phyloP scores from a whole-genome alignment of 2,329 filamentous ascomycete species.

The Herpotrichia juniperi region DNA sequence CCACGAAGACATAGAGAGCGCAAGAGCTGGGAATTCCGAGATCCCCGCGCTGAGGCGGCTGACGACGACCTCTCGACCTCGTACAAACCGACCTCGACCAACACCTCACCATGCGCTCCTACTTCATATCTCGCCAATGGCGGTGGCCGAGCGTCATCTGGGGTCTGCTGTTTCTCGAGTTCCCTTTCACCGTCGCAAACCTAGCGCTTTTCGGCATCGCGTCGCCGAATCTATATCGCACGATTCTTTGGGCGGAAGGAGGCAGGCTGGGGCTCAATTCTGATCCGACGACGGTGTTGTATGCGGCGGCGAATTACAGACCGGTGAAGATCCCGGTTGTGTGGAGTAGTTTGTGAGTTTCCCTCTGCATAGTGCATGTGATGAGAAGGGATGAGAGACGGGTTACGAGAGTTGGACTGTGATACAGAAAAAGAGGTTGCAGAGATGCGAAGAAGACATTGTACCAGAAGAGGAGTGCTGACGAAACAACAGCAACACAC shows the following conservation, averaged over 20 bases:
- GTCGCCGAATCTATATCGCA: slow-evolving; percentile 74
- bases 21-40: background rate
- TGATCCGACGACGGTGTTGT: slow-evolving; percentile 70
- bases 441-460: slow-evolving; percentile 14
- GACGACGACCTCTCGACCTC: background rate
- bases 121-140: slow-evolving; percentile 64
- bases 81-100: background rate
- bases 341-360: slow-evolving; percentile 74
- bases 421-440: background rate
- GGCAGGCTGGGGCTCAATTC: slow-evolving; percentile 76
- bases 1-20: background rate
- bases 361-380: background rate
- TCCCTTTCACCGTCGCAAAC: slow-evolving; percentile 67
- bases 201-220: slow-evolving; percentile 76
- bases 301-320: slow-evolving; percentile 74
- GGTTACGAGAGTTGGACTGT: slow-evolving; percentile 6
- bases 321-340: slow-evolving; percentile 69
- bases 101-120: slow-evolving; percentile 25
- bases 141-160: slow-evolving; percentile 59
- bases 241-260: slow-evolving; percentile 75
- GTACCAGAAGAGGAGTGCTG: background rate
- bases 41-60: background rate
- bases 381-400: background rate
- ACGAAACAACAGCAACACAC: slow-evolving; percentile 65
- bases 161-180: slow-evolving; percentile 68